Evolutionary conservation across 768 basidiomycete species (phyloP), one percentile per base, ranked within the genome.

Genomic region (Thelephora aurantiotincta): DNA sequence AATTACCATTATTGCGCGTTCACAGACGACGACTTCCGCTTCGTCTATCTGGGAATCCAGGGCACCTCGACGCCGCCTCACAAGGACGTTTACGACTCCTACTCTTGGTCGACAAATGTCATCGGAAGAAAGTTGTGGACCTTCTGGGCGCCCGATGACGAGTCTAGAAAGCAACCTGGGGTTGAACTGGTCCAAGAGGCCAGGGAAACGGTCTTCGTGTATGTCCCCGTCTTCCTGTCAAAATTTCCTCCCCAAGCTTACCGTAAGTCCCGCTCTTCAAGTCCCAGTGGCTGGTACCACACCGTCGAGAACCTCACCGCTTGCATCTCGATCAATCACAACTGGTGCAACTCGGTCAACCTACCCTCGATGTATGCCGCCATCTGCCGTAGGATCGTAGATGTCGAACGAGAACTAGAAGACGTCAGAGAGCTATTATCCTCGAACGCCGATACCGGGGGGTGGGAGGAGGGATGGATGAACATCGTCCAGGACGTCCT

Each of bases 311-410:
- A 61, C 45, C 51, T 61, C 16, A 61, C 60, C 3, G 52, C 49
- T 13, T 61, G 60, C 49, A 54, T 61, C 19, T 61, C 60, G 1
- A 59, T 61, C 51, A 61, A 61, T 46, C 60, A 61, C 54, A 61
- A 61, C 48, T 61, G 60, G 60, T 61, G 57, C 53, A 61, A 61
- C 57, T 49, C 60, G 7, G 53, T 55, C 23, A 59, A 58, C 46
- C 52, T 61, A 1, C 60, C 57, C 5, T 49, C 54, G 19, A 51
- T 61, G 12, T 61, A 61, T 47, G 38, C 35, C 1, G 56, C 60
- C 0, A 61, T 61, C 54, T 59, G 60, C 46, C 54, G 54, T 20
- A 58, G 58, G 44, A 57, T 61, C 11, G 45, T 43, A 7, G 58
- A 58, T 30, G 60, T 61, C 35, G 60, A 61, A 51, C 34, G 47